Evolutionary conservation across 495 filamentous ascomycete genomes (phyloP).

Genomic region (Copromyces sp.): DNA sequence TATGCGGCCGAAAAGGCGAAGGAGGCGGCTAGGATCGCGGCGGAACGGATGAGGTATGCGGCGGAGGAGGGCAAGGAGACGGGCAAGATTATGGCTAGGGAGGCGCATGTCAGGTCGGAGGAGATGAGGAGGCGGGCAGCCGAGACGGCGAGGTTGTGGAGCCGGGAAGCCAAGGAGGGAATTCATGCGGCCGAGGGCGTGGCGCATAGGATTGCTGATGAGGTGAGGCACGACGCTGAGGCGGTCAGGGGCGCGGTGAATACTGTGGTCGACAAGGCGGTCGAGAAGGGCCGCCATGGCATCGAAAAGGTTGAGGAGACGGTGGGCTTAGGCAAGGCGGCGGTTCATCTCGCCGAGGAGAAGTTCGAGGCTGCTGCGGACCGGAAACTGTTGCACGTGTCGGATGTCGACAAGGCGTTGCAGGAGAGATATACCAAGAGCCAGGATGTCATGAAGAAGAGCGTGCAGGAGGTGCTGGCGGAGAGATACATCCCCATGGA

Average conservation of each 20-base stretch:
- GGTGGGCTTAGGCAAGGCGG: constrained; percentile 15
- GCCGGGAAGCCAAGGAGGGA: constrained; percentile 7
- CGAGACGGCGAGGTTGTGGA: constrained; percentile 11
- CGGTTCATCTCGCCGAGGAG: constrained; percentile 19
- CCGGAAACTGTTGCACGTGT: constrained; percentile 21
- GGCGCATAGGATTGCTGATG: constrained; percentile 3
- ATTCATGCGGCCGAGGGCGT: constrained; percentile 7
- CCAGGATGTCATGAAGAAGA: constrained; percentile 23
- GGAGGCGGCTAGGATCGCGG: constrained; percentile 17
- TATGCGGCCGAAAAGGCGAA: constrained; percentile 1
- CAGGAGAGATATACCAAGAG: constrained; percentile 33
- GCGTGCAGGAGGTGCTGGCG: constrained; percentile 32
- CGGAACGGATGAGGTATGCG: constrained; percentile 5
- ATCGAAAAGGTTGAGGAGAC: background rate
- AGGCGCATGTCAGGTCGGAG: constrained; percentile 5
- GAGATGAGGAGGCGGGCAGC: background rate
- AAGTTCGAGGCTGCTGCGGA: constrained; percentile 16
- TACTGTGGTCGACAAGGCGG: constrained; percentile 18
- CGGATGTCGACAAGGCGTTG: constrained; percentile 36
- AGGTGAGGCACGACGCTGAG: background rate
- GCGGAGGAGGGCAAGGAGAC: constrained; percentile 26
- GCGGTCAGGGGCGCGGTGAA: constrained; percentile 14
- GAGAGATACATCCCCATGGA: constrained; percentile 39
- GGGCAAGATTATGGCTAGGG: constrained; percentile 17
- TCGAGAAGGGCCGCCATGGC: constrained; percentile 22